Evolutionary conservation across 2,329 filamentous ascomycete species (phyloP), one percentile per base, ranked within the genome.

Genomic region (Fusarium devonianum): DNA sequence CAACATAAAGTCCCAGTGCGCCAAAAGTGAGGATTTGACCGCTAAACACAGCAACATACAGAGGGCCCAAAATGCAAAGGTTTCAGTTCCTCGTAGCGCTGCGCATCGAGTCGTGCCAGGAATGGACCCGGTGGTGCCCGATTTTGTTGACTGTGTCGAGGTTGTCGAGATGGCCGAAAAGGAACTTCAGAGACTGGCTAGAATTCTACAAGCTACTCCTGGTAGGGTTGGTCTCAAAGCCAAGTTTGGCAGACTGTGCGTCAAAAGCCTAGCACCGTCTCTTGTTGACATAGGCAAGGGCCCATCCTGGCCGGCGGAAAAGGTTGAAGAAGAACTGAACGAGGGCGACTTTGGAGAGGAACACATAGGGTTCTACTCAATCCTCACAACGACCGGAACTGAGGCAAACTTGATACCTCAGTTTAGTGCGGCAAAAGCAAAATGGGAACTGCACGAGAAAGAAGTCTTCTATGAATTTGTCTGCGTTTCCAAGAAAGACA

Each of bases 241-340:
- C 21, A 54, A 54, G 11, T 66, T 71, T 33, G 69, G 69, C 2
- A 65, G 69, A 3, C 46, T 69, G 7, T 69, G 66, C 36, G 26
- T 68, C 23, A 65, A 60, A 18, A 47, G 67, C 7, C 17, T 58
- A 10, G 38, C 26, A 4, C 49, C 46, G 11, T 42, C 49, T 10
- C 16, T 58, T 5, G 62, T 69, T 21, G 49, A 62, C 22, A 35
- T 53, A 21, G 60, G 56, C 2, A 21, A 42, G 29, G 65, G 56
- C 1, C 63, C 63, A 7, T 51, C 46, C 8, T 63, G 60, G 47
- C 28, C 28, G 8, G 17, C 28, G n/a, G n/a, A 21, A 7, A 23
- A 51, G n/a, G 43, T 63, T 11, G 3, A 25, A n/a, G 32, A 33
- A 7, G 34, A 13, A 7, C 18, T 59, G 10, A 60, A 61, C 14